Conservation (phyloP, 1,139 yeast genomes). For the Blastobotrys arbuscula region DNA sequence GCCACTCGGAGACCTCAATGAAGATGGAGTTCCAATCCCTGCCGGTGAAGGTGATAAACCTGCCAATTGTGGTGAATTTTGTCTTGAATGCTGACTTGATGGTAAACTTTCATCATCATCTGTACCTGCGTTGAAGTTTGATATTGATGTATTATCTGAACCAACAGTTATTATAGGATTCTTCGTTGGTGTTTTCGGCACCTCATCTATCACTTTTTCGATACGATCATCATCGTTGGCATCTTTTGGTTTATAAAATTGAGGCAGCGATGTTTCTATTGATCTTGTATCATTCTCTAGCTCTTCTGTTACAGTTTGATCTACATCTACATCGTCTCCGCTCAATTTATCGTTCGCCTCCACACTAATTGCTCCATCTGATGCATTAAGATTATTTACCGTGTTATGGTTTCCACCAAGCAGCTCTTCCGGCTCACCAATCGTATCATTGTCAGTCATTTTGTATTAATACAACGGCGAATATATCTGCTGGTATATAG, state of each 20-base stretch:
- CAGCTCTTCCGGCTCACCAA: constrained; percentile 4
- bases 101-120: constrained; percentile 12
- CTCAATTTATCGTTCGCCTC: neutral
- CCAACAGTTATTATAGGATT: neutral
- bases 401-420: neutral
- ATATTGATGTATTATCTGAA: neutral
- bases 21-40: constrained; percentile 15
- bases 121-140: neutral
- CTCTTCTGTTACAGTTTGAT: neutral
- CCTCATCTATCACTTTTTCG: too few species aligned
- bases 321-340: neutral
- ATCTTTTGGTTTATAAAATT: constrained; percentile 14
- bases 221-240: neutral
- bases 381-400: too few species aligned
- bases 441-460: neutral
- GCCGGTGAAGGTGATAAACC: constrained; percentile 11
- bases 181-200: neutral
- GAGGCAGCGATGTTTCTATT: constrained; percentile 19
- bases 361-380: neutral
- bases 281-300: constrained; percentile 3
- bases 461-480: too few species aligned
- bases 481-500: too few species aligned
- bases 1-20: constrained; percentile 13
- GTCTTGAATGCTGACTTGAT: constrained; percentile 17
- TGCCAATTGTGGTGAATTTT: constrained; percentile 14